Conservation (phyloP, 768 basidiomycete genomes). For the Strobilomyces echinocephalus region DNA sequence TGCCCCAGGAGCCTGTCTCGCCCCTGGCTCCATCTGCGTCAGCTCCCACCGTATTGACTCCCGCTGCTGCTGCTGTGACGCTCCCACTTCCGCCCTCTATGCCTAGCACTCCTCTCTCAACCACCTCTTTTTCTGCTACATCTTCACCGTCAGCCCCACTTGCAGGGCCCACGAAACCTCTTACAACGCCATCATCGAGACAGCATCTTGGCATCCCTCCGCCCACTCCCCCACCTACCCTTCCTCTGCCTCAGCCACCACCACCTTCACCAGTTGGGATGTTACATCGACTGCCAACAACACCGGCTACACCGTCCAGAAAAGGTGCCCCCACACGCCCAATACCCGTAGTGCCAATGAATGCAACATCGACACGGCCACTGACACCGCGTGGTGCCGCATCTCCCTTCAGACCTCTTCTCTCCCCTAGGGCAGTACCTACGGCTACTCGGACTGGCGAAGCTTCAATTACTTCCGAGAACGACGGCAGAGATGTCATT, state of each 20-base stretch:
- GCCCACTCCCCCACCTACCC: slow-evolving; percentile 28
- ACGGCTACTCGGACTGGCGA: slow-evolving; percentile 1
- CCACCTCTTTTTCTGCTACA: slow-evolving; percentile 7
- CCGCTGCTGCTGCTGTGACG: slow-evolving; percentile 3
- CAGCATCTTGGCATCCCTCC: slow-evolving; percentile 28
- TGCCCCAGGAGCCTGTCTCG: slow-evolving; percentile 8
- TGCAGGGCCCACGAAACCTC: slow-evolving; percentile 7
- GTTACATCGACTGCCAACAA: background rate
- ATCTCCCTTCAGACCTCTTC: slow-evolving; percentile 22
- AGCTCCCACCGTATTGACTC: background rate
- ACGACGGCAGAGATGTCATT: slow-evolving; percentile 3
- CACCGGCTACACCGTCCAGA: slow-evolving; percentile 4
- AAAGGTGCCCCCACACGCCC: slow-evolving; percentile 14
- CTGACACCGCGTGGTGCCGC: slow-evolving; percentile 11
- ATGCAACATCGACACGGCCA: slow-evolving; percentile 10
- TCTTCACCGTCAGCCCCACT: background rate
- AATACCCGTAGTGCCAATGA: slow-evolving; percentile 12
- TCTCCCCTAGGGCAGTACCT: slow-evolving; percentile 13
- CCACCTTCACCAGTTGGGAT: slow-evolving; percentile 6
- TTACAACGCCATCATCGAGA: slow-evolving; percentile 17
- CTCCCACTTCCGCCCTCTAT: slow-evolving; percentile 16
- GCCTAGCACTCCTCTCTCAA: slow-evolving; percentile 19
- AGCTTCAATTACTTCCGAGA: background rate
- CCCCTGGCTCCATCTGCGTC: slow-evolving; percentile 7
- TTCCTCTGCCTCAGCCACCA: slow-evolving; percentile 27